Percentiles rank a stretch among this genome's conserved stretches.
phyloP scores from a whole-genome alignment of 2,329 filamentous ascomycete species.

The Colletotrichum viniferum region DNA sequence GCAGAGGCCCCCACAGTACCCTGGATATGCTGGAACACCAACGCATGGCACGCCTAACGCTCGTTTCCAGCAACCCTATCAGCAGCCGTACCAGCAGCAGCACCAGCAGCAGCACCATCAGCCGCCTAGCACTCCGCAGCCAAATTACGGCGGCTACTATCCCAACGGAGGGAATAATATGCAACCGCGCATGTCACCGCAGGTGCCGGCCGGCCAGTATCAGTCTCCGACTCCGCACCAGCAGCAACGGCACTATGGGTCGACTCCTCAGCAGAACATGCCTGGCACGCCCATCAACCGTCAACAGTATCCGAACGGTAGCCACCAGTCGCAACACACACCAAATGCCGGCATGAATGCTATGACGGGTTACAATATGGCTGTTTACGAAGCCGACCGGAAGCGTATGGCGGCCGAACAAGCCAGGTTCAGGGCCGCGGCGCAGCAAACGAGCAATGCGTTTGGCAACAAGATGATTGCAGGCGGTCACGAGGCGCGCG shows the following conservation, averaged over 20 bases:
- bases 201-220: constrained; percentile 43
- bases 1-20: constrained; percentile 46
- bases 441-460: constrained; percentile 45
- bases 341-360: constrained; percentile 27
- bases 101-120: constrained; percentile 29
- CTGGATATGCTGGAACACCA: constrained; percentile 36
- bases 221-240: constrained; percentile 32
- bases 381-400: constrained; percentile 10
- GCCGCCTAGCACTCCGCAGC: constrained; percentile 41
- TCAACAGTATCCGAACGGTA: constrained; percentile 36
- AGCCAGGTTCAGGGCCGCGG: constrained; percentile 51
- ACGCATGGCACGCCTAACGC: constrained; percentile 47
- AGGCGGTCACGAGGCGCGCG: constrained; percentile 46
- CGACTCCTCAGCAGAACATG: constrained; percentile 28
- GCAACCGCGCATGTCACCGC: constrained; percentile 49
- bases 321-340: constrained; percentile 35
- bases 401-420: constrained; percentile 48
- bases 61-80: constrained; percentile 42
- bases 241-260: constrained; percentile 25
- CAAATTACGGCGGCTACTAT: constrained; percentile 41
- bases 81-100: constrained; percentile 37
- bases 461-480: constrained; percentile 47
- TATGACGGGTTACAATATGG: constrained; percentile 11
- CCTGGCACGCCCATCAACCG: constrained; percentile 27
- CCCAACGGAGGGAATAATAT: constrained; percentile 47